Conservation (phyloP, 352 stramenopile genomes). For the Globisporangium irregulare region DNA sequence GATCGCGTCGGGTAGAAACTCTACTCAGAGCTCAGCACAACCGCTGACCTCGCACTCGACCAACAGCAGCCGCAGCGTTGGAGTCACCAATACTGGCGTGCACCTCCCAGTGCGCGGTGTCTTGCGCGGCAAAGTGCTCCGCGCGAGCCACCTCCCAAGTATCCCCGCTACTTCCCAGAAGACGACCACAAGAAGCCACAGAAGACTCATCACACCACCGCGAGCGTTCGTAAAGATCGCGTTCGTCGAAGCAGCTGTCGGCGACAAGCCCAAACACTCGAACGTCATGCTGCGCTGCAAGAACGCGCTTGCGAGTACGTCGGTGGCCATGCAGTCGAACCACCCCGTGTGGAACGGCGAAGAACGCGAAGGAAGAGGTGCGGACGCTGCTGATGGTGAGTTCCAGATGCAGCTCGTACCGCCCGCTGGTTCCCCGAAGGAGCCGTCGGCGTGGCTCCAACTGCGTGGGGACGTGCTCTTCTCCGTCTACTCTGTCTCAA, state of each 20-base stretch:
- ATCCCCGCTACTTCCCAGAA: not conserved
- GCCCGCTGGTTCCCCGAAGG: not conserved
- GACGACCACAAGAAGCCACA: not conserved
- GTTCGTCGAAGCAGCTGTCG: slow-evolving; percentile 43
- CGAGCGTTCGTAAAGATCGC: slow-evolving; percentile 47
- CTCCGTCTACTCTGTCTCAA: slow-evolving; percentile 40
- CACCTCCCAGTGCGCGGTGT: slow-evolving; percentile 30
- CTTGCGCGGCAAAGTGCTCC: slow-evolving; percentile 43
- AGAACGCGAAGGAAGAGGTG: not conserved
- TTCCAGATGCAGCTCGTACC: slow-evolving; percentile 55
- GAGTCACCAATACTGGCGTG: not conserved
- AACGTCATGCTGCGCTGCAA: slow-evolving; percentile 72
- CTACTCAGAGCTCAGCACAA: not conserved
- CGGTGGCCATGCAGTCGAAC: slow-evolving; percentile 14
- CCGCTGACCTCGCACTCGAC: not conserved
- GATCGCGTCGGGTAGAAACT: not conserved
- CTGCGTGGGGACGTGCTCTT: slow-evolving; percentile 63
- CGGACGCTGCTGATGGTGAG: slow-evolving; percentile 10
- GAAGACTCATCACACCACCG: slow-evolving; percentile 11
- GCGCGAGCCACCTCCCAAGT: slow-evolving; percentile 32
- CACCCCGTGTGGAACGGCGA: slow-evolving; percentile 49
- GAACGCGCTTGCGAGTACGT: slow-evolving; percentile 39
- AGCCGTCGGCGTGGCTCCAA: slow-evolving; percentile 38
- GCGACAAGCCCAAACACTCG: slow-evolving; percentile 3
- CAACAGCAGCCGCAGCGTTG: not conserved